These are phyloP conservation scores for Cryptosporidium sp. DNA, from an alignment of 169 alveolate species.

Conservation along the genomic window DNA sequence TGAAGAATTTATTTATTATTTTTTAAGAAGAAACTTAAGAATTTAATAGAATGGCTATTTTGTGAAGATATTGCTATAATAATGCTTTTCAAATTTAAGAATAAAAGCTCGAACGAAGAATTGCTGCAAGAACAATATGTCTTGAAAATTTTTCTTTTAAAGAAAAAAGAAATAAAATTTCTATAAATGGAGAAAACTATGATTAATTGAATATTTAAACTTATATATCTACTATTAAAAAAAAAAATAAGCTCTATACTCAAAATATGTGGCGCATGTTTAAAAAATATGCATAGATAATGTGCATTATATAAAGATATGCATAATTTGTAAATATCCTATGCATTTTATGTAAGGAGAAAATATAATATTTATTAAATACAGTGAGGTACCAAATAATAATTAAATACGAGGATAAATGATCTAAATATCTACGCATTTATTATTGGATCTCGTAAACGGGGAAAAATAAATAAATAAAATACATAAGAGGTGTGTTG, in stretches of 20 bases:
- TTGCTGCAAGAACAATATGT: no score
- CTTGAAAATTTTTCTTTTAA: no score
- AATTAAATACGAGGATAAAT: slow-evolving; percentile 45
- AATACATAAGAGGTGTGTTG: background rate
- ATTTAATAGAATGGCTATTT: no score
- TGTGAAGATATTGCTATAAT: no score
- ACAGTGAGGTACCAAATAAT: background rate
- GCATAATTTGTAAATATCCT: slow-evolving; percentile 27
- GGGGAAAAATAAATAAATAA: slow-evolving; percentile 21
- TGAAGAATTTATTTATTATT: no score
- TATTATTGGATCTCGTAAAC: slow-evolving; percentile 70
- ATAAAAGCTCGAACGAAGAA: no score
- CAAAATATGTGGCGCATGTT: background rate
- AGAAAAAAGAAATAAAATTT: no score
- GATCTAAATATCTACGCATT: slow-evolving; percentile 48
- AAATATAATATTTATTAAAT: background rate
- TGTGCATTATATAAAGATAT: slow-evolving; percentile 20
- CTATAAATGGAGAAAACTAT: background rate
- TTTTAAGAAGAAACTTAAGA: no score
- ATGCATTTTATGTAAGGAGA: slow-evolving; percentile 9
- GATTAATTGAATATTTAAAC: background rate
- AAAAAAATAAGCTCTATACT: no score
- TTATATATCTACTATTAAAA: no score
- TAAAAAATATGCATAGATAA: background rate
- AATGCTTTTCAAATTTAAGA: background rate